phyloP scores from a whole-genome alignment of 2,329 filamentous ascomycete genomes.

The Fusarium penzigii region DNA sequence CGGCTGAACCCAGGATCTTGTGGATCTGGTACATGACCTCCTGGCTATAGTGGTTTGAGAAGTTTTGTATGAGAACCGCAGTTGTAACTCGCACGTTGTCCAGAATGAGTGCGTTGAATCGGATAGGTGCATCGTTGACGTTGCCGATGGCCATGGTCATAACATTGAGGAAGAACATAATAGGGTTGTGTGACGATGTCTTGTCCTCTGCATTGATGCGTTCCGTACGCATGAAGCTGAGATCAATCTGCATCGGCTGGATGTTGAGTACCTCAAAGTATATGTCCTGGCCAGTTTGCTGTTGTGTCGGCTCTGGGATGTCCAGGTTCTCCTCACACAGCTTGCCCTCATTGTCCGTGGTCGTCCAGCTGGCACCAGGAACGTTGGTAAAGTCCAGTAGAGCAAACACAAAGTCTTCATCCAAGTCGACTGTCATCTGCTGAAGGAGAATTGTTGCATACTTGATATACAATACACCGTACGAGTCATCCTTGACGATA shows the following conservation, averaged over 20 bases:
- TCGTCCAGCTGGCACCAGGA: slow-evolving; percentile 78
- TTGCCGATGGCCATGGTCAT: slow-evolving; percentile 99
- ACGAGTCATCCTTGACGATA: slow-evolving; percentile 95
- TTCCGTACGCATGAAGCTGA: slow-evolving; percentile 96
- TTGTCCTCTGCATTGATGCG: slow-evolving; percentile 96
- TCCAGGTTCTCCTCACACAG: slow-evolving; percentile 88
- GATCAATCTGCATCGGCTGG: slow-evolving; percentile 95
- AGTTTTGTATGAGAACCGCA: slow-evolving; percentile 77
- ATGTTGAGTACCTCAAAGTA: slow-evolving; percentile 98
- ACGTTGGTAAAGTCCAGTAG: slow-evolving; percentile 94
- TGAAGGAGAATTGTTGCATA: slow-evolving; percentile 92
- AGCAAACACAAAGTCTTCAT: slow-evolving; percentile 97
- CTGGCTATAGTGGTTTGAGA: slow-evolving; percentile 94
- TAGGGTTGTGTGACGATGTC: slow-evolving; percentile 82
- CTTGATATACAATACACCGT: slow-evolving; percentile 97
- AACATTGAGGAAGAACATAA: slow-evolving; percentile 99
- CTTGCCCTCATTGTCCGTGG: slow-evolving; percentile 71
- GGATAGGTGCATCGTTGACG: slow-evolving; percentile 94
- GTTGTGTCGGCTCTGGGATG: slow-evolving; percentile 86
- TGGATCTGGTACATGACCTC: slow-evolving; percentile 95
- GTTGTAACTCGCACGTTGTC: slow-evolving; percentile 94
- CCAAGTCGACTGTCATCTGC: slow-evolving; percentile 97
- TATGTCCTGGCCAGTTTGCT: slow-evolving; percentile 86
- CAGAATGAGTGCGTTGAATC: slow-evolving; percentile 88
- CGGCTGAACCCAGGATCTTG: slow-evolving; percentile 93